Conservation (phyloP, 2,329 filamentous ascomycete genomes). For the Fusarium secorum region DNA sequence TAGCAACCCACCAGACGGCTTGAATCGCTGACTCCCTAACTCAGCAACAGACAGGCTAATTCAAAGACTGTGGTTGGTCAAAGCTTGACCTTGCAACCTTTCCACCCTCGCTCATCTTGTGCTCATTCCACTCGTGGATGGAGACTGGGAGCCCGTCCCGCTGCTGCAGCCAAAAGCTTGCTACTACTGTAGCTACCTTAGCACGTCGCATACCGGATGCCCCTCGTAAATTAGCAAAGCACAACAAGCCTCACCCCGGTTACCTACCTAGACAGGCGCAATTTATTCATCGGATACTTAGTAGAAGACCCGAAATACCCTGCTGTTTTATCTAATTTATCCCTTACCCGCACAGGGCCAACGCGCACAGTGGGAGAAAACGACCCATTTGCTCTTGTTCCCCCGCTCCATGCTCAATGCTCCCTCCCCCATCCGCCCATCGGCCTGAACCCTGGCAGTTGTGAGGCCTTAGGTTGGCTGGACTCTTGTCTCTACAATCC, state of each 20-base stretch:
- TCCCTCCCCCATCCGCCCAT: constrained; percentile 30
- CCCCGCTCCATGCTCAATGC: constrained; percentile 36
- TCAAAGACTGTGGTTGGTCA: constrained; percentile 33
- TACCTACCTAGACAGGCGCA: background rate
- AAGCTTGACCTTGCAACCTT: constrained; percentile 35
- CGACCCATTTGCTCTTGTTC: constrained; percentile 16
- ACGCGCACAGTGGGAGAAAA: constrained; percentile 22
- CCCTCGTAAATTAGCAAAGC: constrained; percentile 14
- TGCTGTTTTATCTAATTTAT: constrained; percentile 11
- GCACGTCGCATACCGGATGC: constrained; percentile 10
- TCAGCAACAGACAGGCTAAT: constrained; percentile 41
- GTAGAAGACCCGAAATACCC: constrained; percentile 5
- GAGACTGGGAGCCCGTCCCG: constrained; percentile 23
- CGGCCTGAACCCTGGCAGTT: constrained; percentile 25
- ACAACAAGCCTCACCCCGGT: constrained; percentile 9
- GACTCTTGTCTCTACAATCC: constrained; percentile 25
- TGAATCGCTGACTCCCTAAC: constrained; percentile 42
- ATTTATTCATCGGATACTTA: background rate
- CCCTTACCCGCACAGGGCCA: constrained; percentile 2
- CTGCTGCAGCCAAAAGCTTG: constrained; percentile 28
- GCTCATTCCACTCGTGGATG: constrained; percentile 37
- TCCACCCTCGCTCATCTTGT: constrained; percentile 32
- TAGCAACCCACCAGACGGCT: constrained; percentile 32
- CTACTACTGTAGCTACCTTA: constrained; percentile 15
- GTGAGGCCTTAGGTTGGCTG: constrained; percentile 15